Percentiles rank a stretch among this genome's conserved stretches.
Conservation (phyloP, 164 flowering plant species). For the Piper longum region DNA sequence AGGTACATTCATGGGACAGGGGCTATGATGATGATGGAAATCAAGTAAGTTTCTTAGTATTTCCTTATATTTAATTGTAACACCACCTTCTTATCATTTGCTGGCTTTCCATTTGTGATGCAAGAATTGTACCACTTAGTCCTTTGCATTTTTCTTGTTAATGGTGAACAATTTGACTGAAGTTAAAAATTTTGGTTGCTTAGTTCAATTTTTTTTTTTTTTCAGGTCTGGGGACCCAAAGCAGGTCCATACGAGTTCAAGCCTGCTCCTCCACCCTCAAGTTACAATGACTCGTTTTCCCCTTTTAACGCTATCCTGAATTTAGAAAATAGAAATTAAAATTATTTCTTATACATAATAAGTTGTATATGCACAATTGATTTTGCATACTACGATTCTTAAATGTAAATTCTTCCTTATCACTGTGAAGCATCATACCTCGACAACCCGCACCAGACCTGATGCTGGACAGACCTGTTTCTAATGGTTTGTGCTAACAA, state of each 20-base stretch:
- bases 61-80: not conserved
- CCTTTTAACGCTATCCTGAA: slow-evolving; percentile 37
- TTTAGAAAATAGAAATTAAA: slow-evolving; percentile 53
- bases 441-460: not conserved
- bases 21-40: slow-evolving; percentile 84
- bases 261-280: slow-evolving; percentile 63
- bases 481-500: no score
- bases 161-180: not conserved
- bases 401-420: not conserved
- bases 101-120: not conserved
- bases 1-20: slow-evolving; percentile 80
- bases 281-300: slow-evolving; percentile 41
- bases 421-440: not conserved
- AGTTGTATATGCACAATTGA: not conserved
- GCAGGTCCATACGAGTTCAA: slow-evolving; percentile 94
- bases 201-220: slow-evolving; percentile 8
- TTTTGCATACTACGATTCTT: not conserved
- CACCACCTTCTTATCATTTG: not conserved
- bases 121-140: not conserved
- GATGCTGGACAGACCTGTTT: no score
- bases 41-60: slow-evolving; percentile 43
- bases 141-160: not conserved
- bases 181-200: not conserved
- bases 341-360: slow-evolving; percentile 53
- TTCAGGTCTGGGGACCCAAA: slow-evolving; percentile 91